These are phyloP conservation scores for Colletotrichum liaoningense DNA, from an alignment of 2,329 filamentous ascomycete genomes.

Conservation along the genomic window DNA sequence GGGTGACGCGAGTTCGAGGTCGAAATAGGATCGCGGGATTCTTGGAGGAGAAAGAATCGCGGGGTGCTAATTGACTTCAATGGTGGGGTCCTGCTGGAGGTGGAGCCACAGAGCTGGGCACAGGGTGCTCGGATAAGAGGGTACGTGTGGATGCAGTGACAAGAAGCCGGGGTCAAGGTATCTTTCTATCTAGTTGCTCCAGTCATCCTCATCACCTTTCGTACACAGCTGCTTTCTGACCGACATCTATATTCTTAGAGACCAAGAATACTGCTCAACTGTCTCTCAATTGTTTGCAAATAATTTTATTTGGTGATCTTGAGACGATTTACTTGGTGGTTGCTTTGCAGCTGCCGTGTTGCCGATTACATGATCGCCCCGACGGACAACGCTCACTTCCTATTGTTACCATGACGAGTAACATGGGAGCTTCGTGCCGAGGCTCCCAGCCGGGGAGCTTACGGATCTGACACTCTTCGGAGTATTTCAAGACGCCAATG, in stretches of 20 bases:
- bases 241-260: not conserved
- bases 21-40: constrained; percentile 5
- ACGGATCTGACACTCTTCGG: not conserved
- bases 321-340: not conserved
- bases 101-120: constrained; percentile 1
- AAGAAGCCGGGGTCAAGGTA: not conserved
- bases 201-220: not conserved
- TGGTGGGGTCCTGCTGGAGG: constrained; percentile 21
- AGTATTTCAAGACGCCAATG: not conserved
- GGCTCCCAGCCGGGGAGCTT: not conserved
- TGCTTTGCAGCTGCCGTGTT: not conserved
- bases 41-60: constrained; percentile 2
- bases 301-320: not conserved
- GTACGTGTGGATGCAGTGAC: not conserved
- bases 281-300: not conserved
- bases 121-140: not conserved
- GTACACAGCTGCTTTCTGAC: not conserved
- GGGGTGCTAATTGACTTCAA: constrained; percentile 20
- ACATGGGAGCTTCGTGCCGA: constrained; percentile 15
- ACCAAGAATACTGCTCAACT: not conserved
- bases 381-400: not conserved
- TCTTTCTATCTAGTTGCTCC: not conserved
- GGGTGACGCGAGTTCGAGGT: not conserved
- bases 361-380: not conserved
- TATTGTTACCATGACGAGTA: not conserved